Evolutionary conservation across 2,329 filamentous ascomycete genomes (phyloP), one percentile per base, ranked within the genome.

Genomic region (Trichophyton benhamiae): DNA sequence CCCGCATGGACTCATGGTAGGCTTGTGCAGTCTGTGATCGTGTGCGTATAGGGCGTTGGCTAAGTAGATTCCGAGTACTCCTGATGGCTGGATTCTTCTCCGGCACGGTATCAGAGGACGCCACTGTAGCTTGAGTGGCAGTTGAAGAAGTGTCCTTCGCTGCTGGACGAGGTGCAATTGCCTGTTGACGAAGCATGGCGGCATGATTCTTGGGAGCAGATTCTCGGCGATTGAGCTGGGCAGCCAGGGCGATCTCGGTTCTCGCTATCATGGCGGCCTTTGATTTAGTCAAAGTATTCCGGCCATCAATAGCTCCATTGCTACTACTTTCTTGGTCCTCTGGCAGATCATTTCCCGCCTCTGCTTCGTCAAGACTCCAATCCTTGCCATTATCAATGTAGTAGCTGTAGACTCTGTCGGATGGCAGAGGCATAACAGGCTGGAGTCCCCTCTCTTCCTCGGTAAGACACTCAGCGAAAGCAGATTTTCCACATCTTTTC

Each of bases 371-470:
- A 9, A 68, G 61, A 61, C 75, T 74, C 75, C 75, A 77, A 58
- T 78, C 76, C 3, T 73, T 72, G 3, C 76, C 71, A 0, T 68
- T 62, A 46, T 72, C 70, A 60, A 72, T 71, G 49, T 76, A 75
- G 64, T 75, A 76, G 64, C 69, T 72, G 67, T 80, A 80, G 7
- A 80, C 74, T 46, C 74, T 72, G 61, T 78, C 76, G 20, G 69
- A 65, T 0, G 78, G 75, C 22, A 80, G 65, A 3, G 78, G 78
- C 53, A 80, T 74, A 1, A 75, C 63, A 0, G 78, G 78, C 52
- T 76, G 74, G 55, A 77, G 70, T 3, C 76, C 76, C 61, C 72
- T 72, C 13, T 75, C 71, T 64, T 79, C 77, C 65, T 80, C 78
- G 0, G 69, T 68, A 38, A 75, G 68, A 60, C 77, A 78, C 66